These are phyloP conservation scores for Ogataea methylovora DNA, from an alignment of 805 yeast genomes.

Conservation along the genomic window DNA sequence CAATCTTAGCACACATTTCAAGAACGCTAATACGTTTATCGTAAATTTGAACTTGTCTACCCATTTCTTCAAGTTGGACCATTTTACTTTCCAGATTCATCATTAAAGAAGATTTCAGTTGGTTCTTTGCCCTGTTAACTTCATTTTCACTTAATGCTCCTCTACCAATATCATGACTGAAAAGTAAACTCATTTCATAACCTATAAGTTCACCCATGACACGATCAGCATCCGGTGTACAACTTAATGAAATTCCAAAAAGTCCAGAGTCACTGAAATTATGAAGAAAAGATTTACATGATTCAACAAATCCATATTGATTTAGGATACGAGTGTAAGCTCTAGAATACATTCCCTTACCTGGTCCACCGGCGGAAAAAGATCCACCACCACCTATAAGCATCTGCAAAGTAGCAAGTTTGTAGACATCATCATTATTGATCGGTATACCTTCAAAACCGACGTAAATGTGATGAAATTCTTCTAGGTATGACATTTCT, in stretches of 20 bases:
- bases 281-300: conserved; percentile 82
- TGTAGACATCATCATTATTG: conserved; percentile 79
- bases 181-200: conserved; percentile 42
- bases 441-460: conserved; percentile 87
- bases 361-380: conserved; percentile 98
- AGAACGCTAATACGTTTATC: conserved; percentile 64
- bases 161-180: conserved; percentile 39
- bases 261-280: conserved; percentile 86
- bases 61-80: conserved; percentile 93
- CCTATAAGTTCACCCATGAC: conserved; percentile 75
- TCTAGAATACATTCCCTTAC: conserved; percentile 96
- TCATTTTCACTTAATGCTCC: conserved; percentile 65
- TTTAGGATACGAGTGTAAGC: conserved; percentile 87
- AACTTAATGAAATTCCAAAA: conserved; percentile 81
- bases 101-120: conserved; percentile 74
- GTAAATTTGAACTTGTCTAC: conserved; percentile 86
- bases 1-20: conserved; percentile 79
- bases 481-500: conserved; percentile 63
- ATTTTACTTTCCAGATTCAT: conserved; percentile 91
- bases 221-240: conserved; percentile 81
- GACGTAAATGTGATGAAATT: conserved; percentile 76
- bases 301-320: conserved; percentile 85
- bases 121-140: conserved; percentile 86
- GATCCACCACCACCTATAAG: conserved; percentile 96
- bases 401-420: conserved; percentile 83